These are phyloP conservation scores for Nothopassalora personata DNA, from an alignment of 2,329 filamentous ascomycete species.

Conservation along the genomic window DNA sequence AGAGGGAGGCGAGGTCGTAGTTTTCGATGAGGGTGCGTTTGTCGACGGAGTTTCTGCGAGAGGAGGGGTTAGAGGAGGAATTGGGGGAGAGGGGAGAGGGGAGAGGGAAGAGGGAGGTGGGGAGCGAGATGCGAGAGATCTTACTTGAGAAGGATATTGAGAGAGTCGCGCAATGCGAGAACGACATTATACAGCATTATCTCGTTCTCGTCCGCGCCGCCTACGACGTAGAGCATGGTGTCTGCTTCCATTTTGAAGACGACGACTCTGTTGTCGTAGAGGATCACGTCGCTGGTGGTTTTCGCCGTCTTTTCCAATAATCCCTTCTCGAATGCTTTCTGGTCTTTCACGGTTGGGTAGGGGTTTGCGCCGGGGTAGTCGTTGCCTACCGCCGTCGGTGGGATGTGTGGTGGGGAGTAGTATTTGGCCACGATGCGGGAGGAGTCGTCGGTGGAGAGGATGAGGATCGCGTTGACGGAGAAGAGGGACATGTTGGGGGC, in stretches of 20 bases:
- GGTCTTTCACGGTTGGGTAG: conserved; percentile 83
- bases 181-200: conserved; percentile 90
- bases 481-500: conserved; percentile 51
- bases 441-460: conserved; percentile 70
- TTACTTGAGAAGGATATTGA: conserved; percentile 89
- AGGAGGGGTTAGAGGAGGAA: conserved; percentile 9
- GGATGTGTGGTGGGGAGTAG: conserved; percentile 66
- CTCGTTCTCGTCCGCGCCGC: conserved; percentile 90
- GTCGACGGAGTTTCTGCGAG: conserved; percentile 81
- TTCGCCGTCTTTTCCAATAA: conserved; percentile 93
- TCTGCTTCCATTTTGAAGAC: conserved; percentile 98
- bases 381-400: conserved; percentile 54
- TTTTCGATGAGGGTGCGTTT: conserved; percentile 98
- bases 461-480: conserved; percentile 49
- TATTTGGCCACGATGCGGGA: conserved; percentile 92
- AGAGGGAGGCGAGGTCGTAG: conserved; percentile 91
- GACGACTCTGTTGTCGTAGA: conserved; percentile 94
- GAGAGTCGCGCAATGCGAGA: conserved; percentile 79
- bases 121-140: conserved; percentile 25
- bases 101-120: conserved; percentile 12
- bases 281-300: conserved; percentile 89
- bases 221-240: conserved; percentile 93
- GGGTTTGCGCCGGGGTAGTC: conserved; percentile 64
- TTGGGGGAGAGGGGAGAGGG: background rate
- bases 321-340: conserved; percentile 95